phyloP scores from a whole-genome alignment of 2,329 filamentous ascomycete genomes.

The Epicoccum sorghinum region DNA sequence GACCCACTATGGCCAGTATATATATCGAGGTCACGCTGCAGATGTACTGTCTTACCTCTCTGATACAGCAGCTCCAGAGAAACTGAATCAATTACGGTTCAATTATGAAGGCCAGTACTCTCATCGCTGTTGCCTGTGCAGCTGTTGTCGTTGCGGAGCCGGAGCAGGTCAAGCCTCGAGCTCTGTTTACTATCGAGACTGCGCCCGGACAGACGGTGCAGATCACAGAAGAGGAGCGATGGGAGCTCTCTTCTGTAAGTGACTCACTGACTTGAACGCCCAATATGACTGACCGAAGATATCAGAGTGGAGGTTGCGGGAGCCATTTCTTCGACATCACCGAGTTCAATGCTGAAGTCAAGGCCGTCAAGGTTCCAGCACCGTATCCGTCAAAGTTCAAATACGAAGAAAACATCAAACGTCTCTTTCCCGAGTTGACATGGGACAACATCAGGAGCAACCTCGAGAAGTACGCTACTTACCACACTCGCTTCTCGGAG shows the following conservation, averaged over 20 bases:
- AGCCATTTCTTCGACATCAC: constrained; percentile 33
- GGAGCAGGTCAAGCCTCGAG: constrained; percentile 20
- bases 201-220: constrained; percentile 77
- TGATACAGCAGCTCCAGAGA: no score
- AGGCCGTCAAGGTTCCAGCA: constrained; percentile 17
- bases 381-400: constrained; percentile 24
- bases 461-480: constrained; percentile 23
- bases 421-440: constrained; percentile 20
- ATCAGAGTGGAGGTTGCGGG: constrained; percentile 24
- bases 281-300: neutral
- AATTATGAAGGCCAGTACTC: constrained; percentile 12
- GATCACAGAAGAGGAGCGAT: constrained; percentile 92
- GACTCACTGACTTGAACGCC: no score
- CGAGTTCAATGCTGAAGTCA: constrained; percentile 21
- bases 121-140: constrained; percentile 20
- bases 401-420: constrained; percentile 18
- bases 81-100: neutral
- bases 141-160: constrained; percentile 19
- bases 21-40: neutral
- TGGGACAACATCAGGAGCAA: constrained; percentile 27
- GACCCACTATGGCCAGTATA: neutral
- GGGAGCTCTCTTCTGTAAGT: constrained; percentile 75
- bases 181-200: constrained; percentile 76
- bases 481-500: constrained; percentile 26
- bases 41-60: neutral